Base-by-base conservation (phyloP, 179 eudicot genomes). In the Actinidia polygama region DNA sequence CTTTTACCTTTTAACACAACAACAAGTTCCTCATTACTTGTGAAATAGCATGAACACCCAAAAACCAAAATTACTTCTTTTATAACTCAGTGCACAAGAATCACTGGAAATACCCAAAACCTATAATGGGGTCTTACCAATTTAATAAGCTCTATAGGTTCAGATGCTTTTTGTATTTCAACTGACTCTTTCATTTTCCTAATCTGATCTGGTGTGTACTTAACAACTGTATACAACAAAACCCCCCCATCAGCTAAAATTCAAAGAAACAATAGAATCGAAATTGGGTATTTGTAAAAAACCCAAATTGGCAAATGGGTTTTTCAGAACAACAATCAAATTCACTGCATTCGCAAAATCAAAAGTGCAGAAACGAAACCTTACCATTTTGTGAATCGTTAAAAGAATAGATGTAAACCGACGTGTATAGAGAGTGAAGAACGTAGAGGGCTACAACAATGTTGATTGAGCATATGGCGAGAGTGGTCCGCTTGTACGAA, bases 131-230 rank as follows among this genome's bases (percentile, higher is more conserved):
- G 7, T 63, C 91, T 90, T 83, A 96, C 99, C 94, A 90, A 87
- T 86, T 87, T 84, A 72, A 92, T 86, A 81, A 96, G 96, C 80
- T 92, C 89, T 21, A 79, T 73, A 69, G 99, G 99, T 86, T 95
- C 91, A 46, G 93, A 84, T 70, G 85, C 89, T 87, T 88, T 91
- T 67, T 98, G 88, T 76, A 95, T 91, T 80, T 84, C 86, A 82
- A 89, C 87, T n/a, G 98, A 91, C 75, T 96, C 99, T 87, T 92
- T 94, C 96, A 95, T 96, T 82, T 79, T 95, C 87, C 82, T 88
- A 81, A 91, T 86, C 85, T 96, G 95, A 82, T 89, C 90, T 40
- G 93, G 89, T n/a, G 92, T 93, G 81, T 92, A 93, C 86, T 83
- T 92, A 85, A 89, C 85, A 82, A 89, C 97, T 95, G 89, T 72